These are phyloP conservation scores for Toxicodendron radicans DNA, from an alignment of 345 rosid species.

Conservation along the genomic window DNA sequence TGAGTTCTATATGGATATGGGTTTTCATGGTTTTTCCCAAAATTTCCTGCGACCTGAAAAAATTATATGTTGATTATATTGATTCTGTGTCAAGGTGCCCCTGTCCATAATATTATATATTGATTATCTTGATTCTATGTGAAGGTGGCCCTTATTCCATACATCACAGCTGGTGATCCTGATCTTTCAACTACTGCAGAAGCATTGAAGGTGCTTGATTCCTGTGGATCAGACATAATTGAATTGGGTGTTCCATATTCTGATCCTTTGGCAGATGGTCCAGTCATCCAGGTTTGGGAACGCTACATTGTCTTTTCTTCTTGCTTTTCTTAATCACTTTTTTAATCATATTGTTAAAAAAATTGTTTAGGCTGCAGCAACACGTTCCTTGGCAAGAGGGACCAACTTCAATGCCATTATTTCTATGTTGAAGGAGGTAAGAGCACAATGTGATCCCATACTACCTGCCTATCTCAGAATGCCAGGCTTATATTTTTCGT, in stretches of 20 bases:
- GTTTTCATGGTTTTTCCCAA: neutral
- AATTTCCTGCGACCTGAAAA: neutral
- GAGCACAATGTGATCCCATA: slow-evolving; percentile 6
- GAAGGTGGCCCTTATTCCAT: slow-evolving; percentile 86
- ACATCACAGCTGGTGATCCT: slow-evolving; percentile 97
- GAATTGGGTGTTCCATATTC: slow-evolving; percentile 89
- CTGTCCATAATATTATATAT: slow-evolving; percentile 57
- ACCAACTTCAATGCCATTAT: slow-evolving; percentile 66
- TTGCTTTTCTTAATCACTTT: neutral
- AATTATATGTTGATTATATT: neutral
- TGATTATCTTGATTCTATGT: slow-evolving; percentile 13
- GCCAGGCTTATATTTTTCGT: neutral
- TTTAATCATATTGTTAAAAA: slow-evolving; percentile 11
- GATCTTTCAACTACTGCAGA: slow-evolving; percentile 91
- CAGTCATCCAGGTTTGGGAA: slow-evolving; percentile 77
- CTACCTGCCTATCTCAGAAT: neutral
- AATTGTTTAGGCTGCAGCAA: slow-evolving; percentile 76
- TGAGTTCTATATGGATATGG: neutral
- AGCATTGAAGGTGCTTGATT: slow-evolving; percentile 76
- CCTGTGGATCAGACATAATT: slow-evolving; percentile 81
- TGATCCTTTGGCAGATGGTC: slow-evolving; percentile 94
- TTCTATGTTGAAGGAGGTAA: slow-evolving; percentile 80
- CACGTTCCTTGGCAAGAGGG: slow-evolving; percentile 75
- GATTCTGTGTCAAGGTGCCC: slow-evolving; percentile 59
- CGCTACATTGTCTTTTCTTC: neutral